Conservation (phyloP, 202 grass and related monocot species). For the Alloteropsis angusta region DNA sequence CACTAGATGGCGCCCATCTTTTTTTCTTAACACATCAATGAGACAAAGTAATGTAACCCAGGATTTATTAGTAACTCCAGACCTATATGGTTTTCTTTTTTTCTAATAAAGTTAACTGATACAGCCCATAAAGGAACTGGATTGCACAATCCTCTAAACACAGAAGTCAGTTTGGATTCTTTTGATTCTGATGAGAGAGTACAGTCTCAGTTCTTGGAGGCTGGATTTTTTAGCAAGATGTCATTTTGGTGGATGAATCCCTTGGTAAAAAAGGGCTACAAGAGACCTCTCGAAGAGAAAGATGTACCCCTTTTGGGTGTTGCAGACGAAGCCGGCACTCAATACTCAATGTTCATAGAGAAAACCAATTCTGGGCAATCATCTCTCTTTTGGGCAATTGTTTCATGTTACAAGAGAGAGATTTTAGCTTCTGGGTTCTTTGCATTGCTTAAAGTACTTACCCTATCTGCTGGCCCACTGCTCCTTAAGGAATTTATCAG, state of each 20-base stretch:
- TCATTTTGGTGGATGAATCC: slow-evolving; percentile 39
- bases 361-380: slow-evolving; percentile 9
- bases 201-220: slow-evolving; percentile 8
- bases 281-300: slow-evolving; percentile 32
- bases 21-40: too few relatives aligned
- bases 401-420: slow-evolving; percentile 38
- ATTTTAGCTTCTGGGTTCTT: slow-evolving; percentile 36
- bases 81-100: not conserved
- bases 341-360: slow-evolving; percentile 21
- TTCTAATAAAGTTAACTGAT: not conserved
- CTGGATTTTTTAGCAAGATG: slow-evolving; percentile 37
- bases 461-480: slow-evolving; percentile 37
- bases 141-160: slow-evolving; percentile 1
- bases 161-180: not conserved
- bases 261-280: slow-evolving; percentile 37
- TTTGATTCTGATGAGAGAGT: not conserved
- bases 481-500: slow-evolving; percentile 41
- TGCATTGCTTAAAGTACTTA: slow-evolving; percentile 40
- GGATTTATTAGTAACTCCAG: not conserved
- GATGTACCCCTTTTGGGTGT: slow-evolving; percentile 29
- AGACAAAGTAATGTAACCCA: not conserved
- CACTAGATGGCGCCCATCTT: too few relatives aligned
- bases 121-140: not conserved
- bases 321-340: slow-evolving; percentile 17
- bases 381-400: slow-evolving; percentile 31